phyloP scores from a whole-genome alignment of 441 rosid species.

The Populus hybrid region DNA sequence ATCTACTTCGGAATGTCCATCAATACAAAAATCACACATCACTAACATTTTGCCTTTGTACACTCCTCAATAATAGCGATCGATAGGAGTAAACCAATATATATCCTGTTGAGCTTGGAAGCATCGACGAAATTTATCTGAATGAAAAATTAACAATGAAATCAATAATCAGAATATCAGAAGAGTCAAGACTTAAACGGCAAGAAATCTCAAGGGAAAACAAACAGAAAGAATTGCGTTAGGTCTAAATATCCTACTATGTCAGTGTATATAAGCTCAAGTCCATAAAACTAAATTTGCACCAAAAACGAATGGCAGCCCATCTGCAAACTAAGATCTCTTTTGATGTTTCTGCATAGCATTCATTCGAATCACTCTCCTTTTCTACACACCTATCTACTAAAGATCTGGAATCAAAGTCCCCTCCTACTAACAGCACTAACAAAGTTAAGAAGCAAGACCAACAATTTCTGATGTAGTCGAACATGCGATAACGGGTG shows the following conservation, averaged over 20 bases:
- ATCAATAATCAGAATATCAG: background rate
- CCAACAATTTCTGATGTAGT: no score
- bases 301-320: constrained; percentile 31
- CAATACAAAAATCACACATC: background rate
- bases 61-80: background rate
- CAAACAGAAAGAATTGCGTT: constrained; percentile 13
- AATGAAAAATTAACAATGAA: background rate
- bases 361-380: constrained; percentile 34
- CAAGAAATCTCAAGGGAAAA: background rate
- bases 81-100: background rate
- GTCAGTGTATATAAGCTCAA: constrained; percentile 13
- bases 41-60: background rate
- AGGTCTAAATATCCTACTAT: background rate
- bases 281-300: background rate
- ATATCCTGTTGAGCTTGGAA: constrained; percentile 1
- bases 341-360: constrained; percentile 29
- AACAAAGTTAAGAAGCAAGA: no score
- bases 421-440: constrained; percentile 11
- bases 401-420: constrained; percentile 34
- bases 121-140: constrained; percentile 1
- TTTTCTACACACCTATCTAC: constrained; percentile 36
- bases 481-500: no score
- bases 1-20: constrained; percentile 11
- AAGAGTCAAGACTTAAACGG: background rate
- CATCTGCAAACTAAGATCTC: constrained; percentile 24